Evolutionary conservation across 192 early-diverging fungal species (phyloP).

Genomic region (Gamsiella multidivaricata): DNA sequence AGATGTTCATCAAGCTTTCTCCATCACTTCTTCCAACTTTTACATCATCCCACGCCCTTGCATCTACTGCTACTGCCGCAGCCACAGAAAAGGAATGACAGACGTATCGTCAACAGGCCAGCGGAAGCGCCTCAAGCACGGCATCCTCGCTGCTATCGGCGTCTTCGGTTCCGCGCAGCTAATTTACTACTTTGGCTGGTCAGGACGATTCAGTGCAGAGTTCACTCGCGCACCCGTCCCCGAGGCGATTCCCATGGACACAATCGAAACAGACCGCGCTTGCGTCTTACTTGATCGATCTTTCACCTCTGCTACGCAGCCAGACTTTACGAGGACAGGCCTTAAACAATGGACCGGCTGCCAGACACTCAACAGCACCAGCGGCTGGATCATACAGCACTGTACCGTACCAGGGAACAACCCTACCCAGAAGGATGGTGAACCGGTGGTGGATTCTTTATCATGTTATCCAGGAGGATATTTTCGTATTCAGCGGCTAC

Average conservation of each 20-base stretch:
- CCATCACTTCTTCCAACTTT: too few relatives aligned
- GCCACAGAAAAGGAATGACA: too few relatives aligned
- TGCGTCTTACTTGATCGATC: slow-evolving; percentile 36
- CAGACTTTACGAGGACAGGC: slow-evolving; percentile 15
- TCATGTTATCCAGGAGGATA: slow-evolving; percentile 43
- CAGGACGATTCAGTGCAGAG: not conserved
- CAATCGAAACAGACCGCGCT: slow-evolving; percentile 26
- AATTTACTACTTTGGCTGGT: slow-evolving; percentile 22
- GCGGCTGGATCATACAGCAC: slow-evolving; percentile 29
- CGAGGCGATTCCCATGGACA: slow-evolving; percentile 7
- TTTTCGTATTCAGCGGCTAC: slow-evolving; percentile 25
- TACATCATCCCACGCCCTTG: too few relatives aligned
- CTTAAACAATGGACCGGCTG: slow-evolving; percentile 32
- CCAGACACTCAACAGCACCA: slow-evolving; percentile 4
- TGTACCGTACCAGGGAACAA: slow-evolving; percentile 23
- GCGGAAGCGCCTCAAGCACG: slow-evolving; percentile 13
- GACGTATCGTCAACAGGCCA: not conserved
- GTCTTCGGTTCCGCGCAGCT: slow-evolving; percentile 15
- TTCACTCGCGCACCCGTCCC: not conserved
- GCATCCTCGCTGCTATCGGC: slow-evolving; percentile 8
- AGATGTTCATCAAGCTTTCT: too few relatives aligned
- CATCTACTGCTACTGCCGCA: too few relatives aligned
- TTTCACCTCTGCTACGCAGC: slow-evolving; percentile 11
- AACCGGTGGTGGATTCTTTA: not conserved
- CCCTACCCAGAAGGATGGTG: not conserved